Conservation (phyloP, 78 protist species). For the Neovahlkampfia damariscottae region DNA sequence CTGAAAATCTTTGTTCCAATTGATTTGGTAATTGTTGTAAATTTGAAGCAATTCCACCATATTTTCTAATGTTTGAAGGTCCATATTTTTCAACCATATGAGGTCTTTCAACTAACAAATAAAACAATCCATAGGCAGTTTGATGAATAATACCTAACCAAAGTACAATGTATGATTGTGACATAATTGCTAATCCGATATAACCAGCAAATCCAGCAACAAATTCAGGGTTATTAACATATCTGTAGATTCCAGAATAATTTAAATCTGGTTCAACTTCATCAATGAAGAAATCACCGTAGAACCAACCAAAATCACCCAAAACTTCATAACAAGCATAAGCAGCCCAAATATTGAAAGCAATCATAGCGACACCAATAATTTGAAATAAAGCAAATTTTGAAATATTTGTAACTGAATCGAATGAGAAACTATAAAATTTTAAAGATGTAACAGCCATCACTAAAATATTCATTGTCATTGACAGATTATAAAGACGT, state of each 20-base stretch:
- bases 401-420: neutral
- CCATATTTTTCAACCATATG: constrained; percentile 25
- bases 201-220: constrained; percentile 28
- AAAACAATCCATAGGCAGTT: neutral
- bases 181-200: constrained; percentile 24
- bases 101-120: constrained; percentile 13
- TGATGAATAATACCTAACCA: neutral
- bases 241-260: constrained; percentile 38
- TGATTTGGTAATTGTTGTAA: too few species aligned
- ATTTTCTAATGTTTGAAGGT: neutral
- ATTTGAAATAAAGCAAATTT: neutral
- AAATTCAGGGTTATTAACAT: constrained; percentile 36
- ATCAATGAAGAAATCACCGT: constrained; percentile 35
- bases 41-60: constrained; percentile 4
- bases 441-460: neutral
- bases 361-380: constrained; percentile 8
- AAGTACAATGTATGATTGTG: neutral
- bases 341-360: constrained; percentile 12
- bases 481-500: constrained; percentile 9
- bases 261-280: neutral
- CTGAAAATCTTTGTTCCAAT: too few species aligned
- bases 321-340: neutral
- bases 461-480: constrained; percentile 24
- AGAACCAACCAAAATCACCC: constrained; percentile 42
- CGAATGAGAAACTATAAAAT: neutral